Conservation (phyloP, 2,329 filamentous ascomycete species). For the Venturia oleaginea region DNA sequence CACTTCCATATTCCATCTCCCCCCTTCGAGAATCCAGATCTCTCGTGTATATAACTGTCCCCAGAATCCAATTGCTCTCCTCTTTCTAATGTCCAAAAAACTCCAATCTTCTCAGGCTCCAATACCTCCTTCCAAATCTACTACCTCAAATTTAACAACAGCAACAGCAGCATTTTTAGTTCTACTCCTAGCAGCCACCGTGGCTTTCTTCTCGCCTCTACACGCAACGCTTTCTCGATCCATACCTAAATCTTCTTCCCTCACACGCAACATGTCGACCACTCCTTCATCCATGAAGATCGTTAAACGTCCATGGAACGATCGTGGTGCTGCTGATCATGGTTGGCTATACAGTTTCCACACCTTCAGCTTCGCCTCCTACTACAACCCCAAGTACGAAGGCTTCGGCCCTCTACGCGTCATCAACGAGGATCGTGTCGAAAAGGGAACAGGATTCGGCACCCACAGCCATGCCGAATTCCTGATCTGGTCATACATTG, state of each 20-base stretch:
- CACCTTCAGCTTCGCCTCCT: constrained; percentile 71
- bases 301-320: constrained; percentile 60
- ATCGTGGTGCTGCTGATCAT: constrained; percentile 69
- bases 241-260: constrained; percentile 13
- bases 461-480: constrained; percentile 80
- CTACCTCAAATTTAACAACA: constrained; percentile 5
- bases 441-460: constrained; percentile 65
- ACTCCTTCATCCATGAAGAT: constrained; percentile 47
- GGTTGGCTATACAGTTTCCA: constrained; percentile 85
- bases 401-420: constrained; percentile 71
- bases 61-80: background rate
- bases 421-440: constrained; percentile 81
- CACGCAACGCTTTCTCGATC: constrained; percentile 25
- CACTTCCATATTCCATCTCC: background rate
- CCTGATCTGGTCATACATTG: constrained; percentile 82
- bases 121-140: background rate
- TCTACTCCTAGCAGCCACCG: constrained; percentile 32
- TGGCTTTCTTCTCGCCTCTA: constrained; percentile 36
- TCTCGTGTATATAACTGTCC: constrained; percentile 6
- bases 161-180: constrained; percentile 15
- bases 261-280: constrained; percentile 8
- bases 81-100: constrained; percentile 6
- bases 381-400: constrained; percentile 57
- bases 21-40: background rate
- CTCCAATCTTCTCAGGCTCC: background rate